Base-by-base conservation (phyloP, 352 stramenopile species). In the Stephanocyclus meneghinianus region DNA sequence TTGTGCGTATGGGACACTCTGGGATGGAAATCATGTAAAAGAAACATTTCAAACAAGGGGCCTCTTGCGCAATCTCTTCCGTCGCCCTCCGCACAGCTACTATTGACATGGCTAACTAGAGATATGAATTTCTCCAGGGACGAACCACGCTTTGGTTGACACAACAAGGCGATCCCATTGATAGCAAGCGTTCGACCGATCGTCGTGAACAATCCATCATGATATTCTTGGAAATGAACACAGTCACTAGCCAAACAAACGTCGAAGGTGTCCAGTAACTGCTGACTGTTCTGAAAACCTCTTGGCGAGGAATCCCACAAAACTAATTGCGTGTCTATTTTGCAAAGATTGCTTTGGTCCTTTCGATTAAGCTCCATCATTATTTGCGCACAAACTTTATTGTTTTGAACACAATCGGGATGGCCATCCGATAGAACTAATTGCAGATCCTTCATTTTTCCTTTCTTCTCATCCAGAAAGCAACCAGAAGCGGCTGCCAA, bases 161-260 rank as follows among this genome's bases (percentile, higher is more conserved):
- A 92, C 50, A 93, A 78, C n/a, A 90, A 74, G 29, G 81, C 80
- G n/a, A 77, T 80, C 10, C 87, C 88, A 57, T 71, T 76, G 16
- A 92, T 69, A 29, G 64, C 40, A 4, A 91, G 69, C 11, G 71
- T 82, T 37, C 80, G 59, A 15, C 84, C 64, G 42, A 90, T 80
- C 7, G 88, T 92, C 10, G 71, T 82, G 2, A 85, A 69, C 2
- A 93, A 40, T 18, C 71, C 76, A 30, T 84, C 83, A 70, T 93
- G 88, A 80, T 87, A 90, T 10, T 92, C 79, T 85, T 89, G 78
- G 78, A 93, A 93, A 66, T 93, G 88, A n/a, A 85, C 71, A 73
- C 88, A 93, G 71, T 93, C 88, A n/a, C 85, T 91, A 40, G 83
- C 76, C 5, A 92, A 71, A 32, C 78, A 77, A 0, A 91, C 15